Conservation (phyloP, 2,329 filamentous ascomycete genomes). For the Pseudogymnoascus sp. region DNA sequence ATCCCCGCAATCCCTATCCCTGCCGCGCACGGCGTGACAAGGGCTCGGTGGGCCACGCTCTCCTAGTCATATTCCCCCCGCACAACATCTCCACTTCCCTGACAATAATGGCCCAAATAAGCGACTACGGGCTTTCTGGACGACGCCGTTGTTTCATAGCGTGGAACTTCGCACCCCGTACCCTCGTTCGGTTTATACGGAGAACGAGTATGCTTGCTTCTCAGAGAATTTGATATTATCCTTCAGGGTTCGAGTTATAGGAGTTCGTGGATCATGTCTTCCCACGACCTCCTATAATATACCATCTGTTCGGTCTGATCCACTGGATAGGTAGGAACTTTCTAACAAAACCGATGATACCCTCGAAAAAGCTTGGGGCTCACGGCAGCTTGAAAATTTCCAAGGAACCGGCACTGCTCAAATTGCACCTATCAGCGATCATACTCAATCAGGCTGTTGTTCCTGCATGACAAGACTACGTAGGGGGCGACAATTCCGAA, state of each 20-base stretch:
- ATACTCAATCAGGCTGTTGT: neutral
- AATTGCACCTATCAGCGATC: constrained; percentile 4
- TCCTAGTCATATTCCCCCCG: neutral
- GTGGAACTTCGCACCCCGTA: neutral
- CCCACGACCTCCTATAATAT: neutral
- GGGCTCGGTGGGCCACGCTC: neutral
- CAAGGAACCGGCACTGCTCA: neutral
- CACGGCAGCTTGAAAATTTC: neutral
- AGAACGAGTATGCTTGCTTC: neutral
- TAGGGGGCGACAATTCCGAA: neutral
- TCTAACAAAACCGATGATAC: neutral
- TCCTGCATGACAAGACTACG: neutral
- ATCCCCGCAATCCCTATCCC: neutral
- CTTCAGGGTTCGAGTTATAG: neutral
- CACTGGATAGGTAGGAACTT: neutral
- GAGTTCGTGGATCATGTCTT: neutral
- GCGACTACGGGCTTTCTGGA: neutral
- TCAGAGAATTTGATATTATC: neutral
- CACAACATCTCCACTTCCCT: neutral
- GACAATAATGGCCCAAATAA: neutral
- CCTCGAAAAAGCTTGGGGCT: neutral
- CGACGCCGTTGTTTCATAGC: neutral
- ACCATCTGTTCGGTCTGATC: neutral
- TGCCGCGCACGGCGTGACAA: neutral
- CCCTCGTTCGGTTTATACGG: neutral